Evolutionary conservation across 2,329 filamentous ascomycete genomes (phyloP), one percentile per base, ranked within the genome.

Genomic region (Microdochium bolleyi): DNA sequence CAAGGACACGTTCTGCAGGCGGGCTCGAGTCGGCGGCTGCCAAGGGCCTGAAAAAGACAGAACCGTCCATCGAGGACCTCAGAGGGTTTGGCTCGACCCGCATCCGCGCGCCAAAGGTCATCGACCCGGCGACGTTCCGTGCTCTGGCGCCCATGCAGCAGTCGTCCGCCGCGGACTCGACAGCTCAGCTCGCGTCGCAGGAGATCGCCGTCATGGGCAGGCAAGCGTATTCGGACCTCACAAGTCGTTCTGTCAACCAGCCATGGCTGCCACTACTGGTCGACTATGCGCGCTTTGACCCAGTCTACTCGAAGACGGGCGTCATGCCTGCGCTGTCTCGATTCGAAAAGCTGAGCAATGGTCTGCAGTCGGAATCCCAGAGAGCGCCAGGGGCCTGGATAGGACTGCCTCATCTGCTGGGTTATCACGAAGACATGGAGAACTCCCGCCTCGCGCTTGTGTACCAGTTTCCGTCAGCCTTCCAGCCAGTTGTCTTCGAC

Each of bases 401-500:
- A 63, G 75, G 88, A 57, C 61, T 85, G 10, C 80, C 83, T 16
- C 75, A 78, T 22, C 70, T 87, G 48, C 68, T 86, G 13, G 83
- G 81, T 2, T 92, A 89, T 62, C 90, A 89, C 60, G 87, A 92
- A 63, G 88, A 92, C 60, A 76, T 86, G 51, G 78, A 82, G 19
- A 74, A 81, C 51, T 84, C 88, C 1, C 78, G 88, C 10, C 80
- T 90, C 52, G 88, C 88, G 4, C 73, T 92, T 11, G 78, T 92
- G 11, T 92, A 89, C 61, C 84, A 87, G 50, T 80, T 92, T 27
- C 88, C 88, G 1, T 75, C 79, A 1, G 74, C 78, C 9, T 86
- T 88, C 67, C 78, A 80, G 56, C 73, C 82, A 10, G 73, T 83
- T 10, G 76, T 76, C 3, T 76, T 79, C 38, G 77, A 80, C 53